Conservation (phyloP, 2,329 filamentous ascomycete species). For the Cadophora sp. region DNA sequence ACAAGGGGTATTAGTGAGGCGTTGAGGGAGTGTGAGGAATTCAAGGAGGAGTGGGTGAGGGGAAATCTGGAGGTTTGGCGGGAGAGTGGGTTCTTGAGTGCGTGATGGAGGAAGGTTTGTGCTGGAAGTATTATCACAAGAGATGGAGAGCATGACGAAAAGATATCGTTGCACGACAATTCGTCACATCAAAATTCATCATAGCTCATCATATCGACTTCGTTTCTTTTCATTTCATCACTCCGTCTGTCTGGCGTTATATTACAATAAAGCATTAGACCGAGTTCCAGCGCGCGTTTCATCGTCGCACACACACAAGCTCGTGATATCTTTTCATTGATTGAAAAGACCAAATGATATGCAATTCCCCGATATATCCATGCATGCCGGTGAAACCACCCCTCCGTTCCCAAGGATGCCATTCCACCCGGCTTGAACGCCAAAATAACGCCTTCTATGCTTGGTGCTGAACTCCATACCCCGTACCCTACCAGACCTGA, state of each 20-base stretch:
- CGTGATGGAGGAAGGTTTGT: not conserved
- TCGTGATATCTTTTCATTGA: not conserved
- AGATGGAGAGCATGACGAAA: no score
- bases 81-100: slow-evolving; percentile 32
- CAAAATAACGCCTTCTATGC: slow-evolving; percentile 18
- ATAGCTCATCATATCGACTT: not conserved
- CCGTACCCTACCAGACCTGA: not conserved
- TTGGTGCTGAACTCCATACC: slow-evolving; percentile 4
- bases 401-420: not conserved
- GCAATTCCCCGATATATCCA: not conserved
- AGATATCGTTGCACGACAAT: no score
- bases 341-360: slow-evolving; percentile 4
- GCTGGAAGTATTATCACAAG: no score
- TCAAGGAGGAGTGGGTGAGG: slow-evolving; percentile 34
- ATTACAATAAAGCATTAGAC: slow-evolving; percentile 32
- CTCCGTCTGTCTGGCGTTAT: slow-evolving; percentile 20
- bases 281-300: not conserved
- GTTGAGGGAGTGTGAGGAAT: slow-evolving; percentile 31
- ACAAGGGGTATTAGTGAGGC: slow-evolving; percentile 26
- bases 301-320: not conserved
- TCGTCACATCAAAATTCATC: not conserved
- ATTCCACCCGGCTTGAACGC: not conserved
- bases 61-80: slow-evolving; percentile 36
- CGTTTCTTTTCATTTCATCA: not conserved
- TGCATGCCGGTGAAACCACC: slow-evolving; percentile 6